Conservation (phyloP, 768 basidiomycete genomes). For the Hemileccinum impolitum region DNA sequence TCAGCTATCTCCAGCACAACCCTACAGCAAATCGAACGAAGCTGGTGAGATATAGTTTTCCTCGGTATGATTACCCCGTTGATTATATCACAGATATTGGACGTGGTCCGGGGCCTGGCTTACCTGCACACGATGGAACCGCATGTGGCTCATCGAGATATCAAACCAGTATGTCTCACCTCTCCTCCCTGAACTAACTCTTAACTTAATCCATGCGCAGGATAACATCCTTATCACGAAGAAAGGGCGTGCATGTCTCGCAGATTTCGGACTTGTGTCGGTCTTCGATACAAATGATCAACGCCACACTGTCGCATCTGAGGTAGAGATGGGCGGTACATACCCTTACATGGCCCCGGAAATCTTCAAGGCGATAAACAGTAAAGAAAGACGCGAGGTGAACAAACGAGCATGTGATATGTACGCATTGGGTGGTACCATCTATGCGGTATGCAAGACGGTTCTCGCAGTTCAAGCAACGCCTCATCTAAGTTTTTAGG, state of each 20-base stretch:
- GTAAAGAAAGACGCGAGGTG: slow-evolving; percentile 8
- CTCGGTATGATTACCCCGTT: not conserved
- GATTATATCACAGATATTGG: slow-evolving; percentile 34
- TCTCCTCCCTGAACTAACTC: not conserved
- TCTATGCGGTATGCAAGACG: slow-evolving; percentile 33
- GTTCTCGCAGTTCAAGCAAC: not conserved
- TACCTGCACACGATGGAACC: slow-evolving; percentile 42
- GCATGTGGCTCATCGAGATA: slow-evolving; percentile 33
- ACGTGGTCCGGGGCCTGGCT: slow-evolving; percentile 40
- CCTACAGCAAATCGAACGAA: slow-evolving; percentile 23
- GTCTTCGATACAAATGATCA: slow-evolving; percentile 16
- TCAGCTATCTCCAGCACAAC: slow-evolving; percentile 26
- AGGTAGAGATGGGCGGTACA: slow-evolving; percentile 16
- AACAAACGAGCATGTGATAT: slow-evolving; percentile 36
- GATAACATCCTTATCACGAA: slow-evolving; percentile 46
- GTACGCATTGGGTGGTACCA: slow-evolving; percentile 41
- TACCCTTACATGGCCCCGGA: slow-evolving; percentile 26
- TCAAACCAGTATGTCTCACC: slow-evolving; percentile 27
- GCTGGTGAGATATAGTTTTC: slow-evolving; percentile 28
- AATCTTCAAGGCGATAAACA: slow-evolving; percentile 3
- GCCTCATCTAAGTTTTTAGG: slow-evolving; percentile 4
- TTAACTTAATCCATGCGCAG: slow-evolving; percentile 25
- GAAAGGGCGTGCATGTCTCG: slow-evolving; percentile 41
- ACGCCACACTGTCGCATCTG: slow-evolving; percentile 8
- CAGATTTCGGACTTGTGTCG: slow-evolving; percentile 45